These are phyloP conservation scores for Holtermannia corniformis DNA, from an alignment of 768 basidiomycete genomes.

Conservation along the genomic window DNA sequence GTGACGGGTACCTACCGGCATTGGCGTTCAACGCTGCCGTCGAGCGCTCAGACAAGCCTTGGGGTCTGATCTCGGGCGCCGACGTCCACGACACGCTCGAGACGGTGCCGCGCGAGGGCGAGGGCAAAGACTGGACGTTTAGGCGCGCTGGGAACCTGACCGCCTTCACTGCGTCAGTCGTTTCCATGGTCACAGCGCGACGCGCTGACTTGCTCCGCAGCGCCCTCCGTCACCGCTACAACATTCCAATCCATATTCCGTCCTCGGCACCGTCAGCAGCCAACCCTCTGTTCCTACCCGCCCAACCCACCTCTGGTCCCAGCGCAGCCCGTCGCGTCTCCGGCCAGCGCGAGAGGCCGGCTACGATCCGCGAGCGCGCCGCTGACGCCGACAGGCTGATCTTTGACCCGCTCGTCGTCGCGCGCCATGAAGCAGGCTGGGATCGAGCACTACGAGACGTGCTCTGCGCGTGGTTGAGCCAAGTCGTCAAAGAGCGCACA, in stretches of 20 bases:
- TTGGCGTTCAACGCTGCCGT: conserved; percentile 31
- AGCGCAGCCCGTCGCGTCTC: not conserved
- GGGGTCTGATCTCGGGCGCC: conserved; percentile 35
- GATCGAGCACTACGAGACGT: not conserved
- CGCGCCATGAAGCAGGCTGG: not conserved
- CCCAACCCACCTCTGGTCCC: not conserved
- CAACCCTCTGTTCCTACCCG: not conserved
- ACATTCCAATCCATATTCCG: conserved; percentile 12
- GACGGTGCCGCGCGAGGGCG: conserved; percentile 6
- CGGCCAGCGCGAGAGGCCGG: not conserved
- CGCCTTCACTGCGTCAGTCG: conserved; percentile 37
- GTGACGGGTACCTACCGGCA: conserved; percentile 34
- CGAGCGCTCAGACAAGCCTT: conserved; percentile 19
- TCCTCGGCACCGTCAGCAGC: not conserved
- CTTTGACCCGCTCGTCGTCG: not conserved
- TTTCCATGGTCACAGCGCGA: not conserved
- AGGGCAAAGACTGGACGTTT: conserved; percentile 37
- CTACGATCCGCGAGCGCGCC: not conserved
- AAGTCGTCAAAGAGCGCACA: not conserved
- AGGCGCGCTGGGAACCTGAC: conserved; percentile 33
- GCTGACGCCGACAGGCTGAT: not conserved
- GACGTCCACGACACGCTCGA: conserved; percentile 36
- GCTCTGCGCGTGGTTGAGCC: not conserved
- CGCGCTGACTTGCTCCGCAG: conserved; percentile 10
- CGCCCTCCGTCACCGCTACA: conserved; percentile 32